Evolutionary conservation across 1,284 basidiomycete genomes (phyloP).

Genomic region (Trichosporon faecale): DNA sequence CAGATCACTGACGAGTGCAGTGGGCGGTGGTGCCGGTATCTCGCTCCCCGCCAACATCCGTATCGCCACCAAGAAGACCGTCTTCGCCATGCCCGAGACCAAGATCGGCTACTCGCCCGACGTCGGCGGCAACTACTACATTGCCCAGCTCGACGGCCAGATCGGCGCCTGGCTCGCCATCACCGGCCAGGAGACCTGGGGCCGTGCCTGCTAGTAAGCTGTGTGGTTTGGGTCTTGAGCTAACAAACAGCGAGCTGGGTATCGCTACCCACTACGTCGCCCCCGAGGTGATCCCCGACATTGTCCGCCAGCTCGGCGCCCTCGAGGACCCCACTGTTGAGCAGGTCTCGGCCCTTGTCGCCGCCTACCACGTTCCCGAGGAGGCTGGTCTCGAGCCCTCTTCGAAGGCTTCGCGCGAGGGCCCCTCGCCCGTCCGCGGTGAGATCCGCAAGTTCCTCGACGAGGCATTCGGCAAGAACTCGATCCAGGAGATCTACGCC

Average conservation of each 20-base stretch:
- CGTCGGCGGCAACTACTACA: conserved; percentile 86
- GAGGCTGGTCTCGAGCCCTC: conserved; percentile 59
- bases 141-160: conserved; percentile 85
- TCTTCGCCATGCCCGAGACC: conserved; percentile 96
- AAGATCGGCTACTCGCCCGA: conserved; percentile 65
- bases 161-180: conserved; percentile 91
- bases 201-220: conserved; percentile 77
- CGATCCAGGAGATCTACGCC: conserved; percentile 67
- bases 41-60: conserved; percentile 84
- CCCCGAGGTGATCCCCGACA: conserved; percentile 65
- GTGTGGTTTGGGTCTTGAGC: background rate
- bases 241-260: conserved; percentile 62
- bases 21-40: conserved; percentile 95
- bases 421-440: conserved; percentile 60
- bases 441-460: conserved; percentile 71
- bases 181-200: conserved; percentile 70
- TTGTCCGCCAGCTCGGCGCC: conserved; percentile 54
- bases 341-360: conserved; percentile 32
- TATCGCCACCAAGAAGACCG: conserved; percentile 88
- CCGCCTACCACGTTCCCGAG: conserved; percentile 29
- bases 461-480: conserved; percentile 66
- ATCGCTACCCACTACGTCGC: conserved; percentile 88
- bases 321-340: conserved; percentile 37
- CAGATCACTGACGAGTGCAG: conserved; percentile 52
- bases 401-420: conserved; percentile 61